phyloP scores from a whole-genome alignment of 1,284 basidiomycete genomes.

The Volvariella surrecta region DNA sequence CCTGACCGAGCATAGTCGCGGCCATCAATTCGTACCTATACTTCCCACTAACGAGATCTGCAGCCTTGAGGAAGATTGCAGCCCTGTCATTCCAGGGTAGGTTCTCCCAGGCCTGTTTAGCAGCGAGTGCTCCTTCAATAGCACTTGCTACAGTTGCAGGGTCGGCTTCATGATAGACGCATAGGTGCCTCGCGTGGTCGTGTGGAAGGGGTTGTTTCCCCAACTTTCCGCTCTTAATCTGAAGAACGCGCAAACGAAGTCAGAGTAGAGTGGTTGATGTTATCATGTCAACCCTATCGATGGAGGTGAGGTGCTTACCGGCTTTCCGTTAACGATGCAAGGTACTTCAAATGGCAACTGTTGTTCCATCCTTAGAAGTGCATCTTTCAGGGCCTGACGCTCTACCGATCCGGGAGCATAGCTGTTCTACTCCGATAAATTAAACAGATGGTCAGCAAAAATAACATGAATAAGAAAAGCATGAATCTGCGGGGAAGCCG shows the following conservation, averaged over 20 bases:
- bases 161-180: constrained; percentile 87
- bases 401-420: constrained; percentile 82
- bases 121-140: constrained; percentile 83
- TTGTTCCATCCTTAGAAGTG: constrained; percentile 75
- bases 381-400: constrained; percentile 68
- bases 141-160: constrained; percentile 68
- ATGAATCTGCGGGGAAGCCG: not conserved
- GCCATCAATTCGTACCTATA: constrained; percentile 94
- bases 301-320: constrained; percentile 38
- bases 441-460: not conserved
- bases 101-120: constrained; percentile 85
- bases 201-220: constrained; percentile 79
- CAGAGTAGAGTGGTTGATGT: not conserved
- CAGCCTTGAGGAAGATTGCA: constrained; percentile 96
- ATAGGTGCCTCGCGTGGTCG: constrained; percentile 76
- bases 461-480: not conserved
- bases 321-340: constrained; percentile 86
- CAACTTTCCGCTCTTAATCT: constrained; percentile 82
- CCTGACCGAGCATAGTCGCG: constrained; percentile 96
- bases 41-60: constrained; percentile 90
- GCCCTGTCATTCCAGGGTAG: constrained; percentile 96
- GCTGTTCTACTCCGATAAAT: constrained; percentile 26
- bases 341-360: constrained; percentile 88
- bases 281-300: no score
- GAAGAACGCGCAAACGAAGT: constrained; percentile 7